Conservation (phyloP, 768 basidiomycete genomes). For the Pleurotus eryngii region DNA sequence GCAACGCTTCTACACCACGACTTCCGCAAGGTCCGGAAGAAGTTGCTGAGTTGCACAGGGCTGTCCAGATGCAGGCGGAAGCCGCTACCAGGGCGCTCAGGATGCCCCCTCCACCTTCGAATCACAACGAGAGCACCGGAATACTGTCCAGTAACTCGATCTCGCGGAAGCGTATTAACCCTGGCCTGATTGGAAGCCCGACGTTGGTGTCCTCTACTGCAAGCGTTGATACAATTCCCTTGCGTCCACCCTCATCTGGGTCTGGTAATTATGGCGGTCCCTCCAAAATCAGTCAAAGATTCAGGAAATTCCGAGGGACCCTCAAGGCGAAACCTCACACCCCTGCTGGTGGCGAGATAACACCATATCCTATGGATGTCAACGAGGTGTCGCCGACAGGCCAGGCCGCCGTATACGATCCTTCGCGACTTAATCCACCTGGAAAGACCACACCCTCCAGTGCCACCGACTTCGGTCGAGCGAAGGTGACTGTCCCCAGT, state of each 20-base stretch:
- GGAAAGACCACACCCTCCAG: conserved; percentile 34
- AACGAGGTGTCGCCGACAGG: conserved; percentile 31
- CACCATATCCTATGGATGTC: conserved; percentile 39
- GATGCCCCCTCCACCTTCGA: conserved; percentile 42
- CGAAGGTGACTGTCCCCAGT: conserved; percentile 52
- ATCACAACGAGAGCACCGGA: conserved; percentile 36
- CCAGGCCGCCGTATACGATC: conserved; percentile 41
- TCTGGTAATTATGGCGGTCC: conserved; percentile 40
- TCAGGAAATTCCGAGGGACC: conserved; percentile 70
- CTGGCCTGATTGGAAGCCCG: conserved; percentile 64
- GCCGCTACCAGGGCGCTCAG: conserved; percentile 63
- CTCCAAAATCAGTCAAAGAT: conserved; percentile 67
- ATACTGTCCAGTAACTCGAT: conserved; percentile 30
- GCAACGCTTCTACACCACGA: conserved; percentile 41
- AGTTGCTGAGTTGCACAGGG: conserved; percentile 53
- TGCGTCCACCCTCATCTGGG: conserved; percentile 48
- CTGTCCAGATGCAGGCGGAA: conserved; percentile 66
- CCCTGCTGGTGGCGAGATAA: conserved; percentile 45
- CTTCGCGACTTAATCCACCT: conserved; percentile 30
- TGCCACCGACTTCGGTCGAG: conserved; percentile 49
- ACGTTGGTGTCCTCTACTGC: conserved; percentile 64
- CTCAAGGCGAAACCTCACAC: conserved; percentile 49
- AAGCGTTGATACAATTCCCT: conserved; percentile 64
- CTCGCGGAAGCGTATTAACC: conserved; percentile 57
- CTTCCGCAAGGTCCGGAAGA: conserved; percentile 43